These are phyloP conservation scores for Neospora caninum DNA, from an alignment of 169 alveolate species.

Conservation along the genomic window DNA sequence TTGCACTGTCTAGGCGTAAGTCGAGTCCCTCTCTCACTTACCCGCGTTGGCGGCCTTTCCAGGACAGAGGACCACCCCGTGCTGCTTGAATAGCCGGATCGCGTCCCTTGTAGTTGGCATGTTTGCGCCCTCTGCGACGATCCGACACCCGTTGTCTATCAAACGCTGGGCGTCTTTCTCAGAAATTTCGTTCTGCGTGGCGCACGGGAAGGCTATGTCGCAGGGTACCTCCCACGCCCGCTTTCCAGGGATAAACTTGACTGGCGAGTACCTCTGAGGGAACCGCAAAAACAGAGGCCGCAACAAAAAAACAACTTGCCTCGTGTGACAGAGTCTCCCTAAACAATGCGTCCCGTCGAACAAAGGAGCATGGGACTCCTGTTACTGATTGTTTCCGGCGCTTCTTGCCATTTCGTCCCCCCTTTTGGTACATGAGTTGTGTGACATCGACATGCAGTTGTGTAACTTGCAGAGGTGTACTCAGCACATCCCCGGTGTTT, in stretches of 20 bases:
- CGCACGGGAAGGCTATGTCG: constrained; percentile 86
- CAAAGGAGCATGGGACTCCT: neutral
- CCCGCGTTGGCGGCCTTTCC: constrained; percentile 89
- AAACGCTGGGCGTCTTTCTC: constrained; percentile 77
- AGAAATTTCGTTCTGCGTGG: constrained; percentile 85
- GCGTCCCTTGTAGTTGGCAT: constrained; percentile 88
- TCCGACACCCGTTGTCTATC: constrained; percentile 74
- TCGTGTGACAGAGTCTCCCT: neutral
- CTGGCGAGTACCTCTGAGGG: neutral
- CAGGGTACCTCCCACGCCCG: constrained; percentile 73
- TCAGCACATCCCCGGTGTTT: too few relatives aligned
- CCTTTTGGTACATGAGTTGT: too few relatives aligned
- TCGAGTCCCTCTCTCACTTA: neutral
- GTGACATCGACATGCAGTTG: too few relatives aligned
- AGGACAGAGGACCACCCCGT: constrained; percentile 81
- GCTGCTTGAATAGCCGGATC: constrained; percentile 72
- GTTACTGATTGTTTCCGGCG: neutral
- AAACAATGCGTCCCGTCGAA: neutral
- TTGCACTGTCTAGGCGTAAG: too few relatives aligned
- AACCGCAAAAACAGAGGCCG: neutral
- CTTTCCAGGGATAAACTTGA: neutral
- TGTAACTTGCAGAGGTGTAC: too few relatives aligned
- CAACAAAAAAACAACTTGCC: neutral
- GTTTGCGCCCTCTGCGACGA: constrained; percentile 87
- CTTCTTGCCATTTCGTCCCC: too few relatives aligned